Evolutionary conservation across 2,329 filamentous ascomycete genomes (phyloP), one percentile per base, ranked within the genome.

Genomic region (Penicillium sp.): DNA sequence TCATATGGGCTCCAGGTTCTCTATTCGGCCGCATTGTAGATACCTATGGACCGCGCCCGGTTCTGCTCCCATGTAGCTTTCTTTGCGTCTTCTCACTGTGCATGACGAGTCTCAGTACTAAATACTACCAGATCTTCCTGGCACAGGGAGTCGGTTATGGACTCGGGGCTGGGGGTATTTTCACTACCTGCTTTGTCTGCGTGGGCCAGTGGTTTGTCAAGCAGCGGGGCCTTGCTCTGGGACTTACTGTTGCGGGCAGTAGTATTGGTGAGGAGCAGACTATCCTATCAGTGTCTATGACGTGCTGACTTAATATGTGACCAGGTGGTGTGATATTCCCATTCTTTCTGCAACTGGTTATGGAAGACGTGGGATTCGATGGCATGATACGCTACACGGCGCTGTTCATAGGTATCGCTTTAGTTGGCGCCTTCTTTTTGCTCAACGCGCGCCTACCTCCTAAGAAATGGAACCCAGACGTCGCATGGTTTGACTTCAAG

Each of bases 121-220:
- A 70, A 49, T 75, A 77, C 62, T 79, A 73, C 69, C 76, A 79
- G 56, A 60, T 78, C 1, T 67, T 79, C 38, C 67, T 79, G 6
- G 71, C 74, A 0, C 76, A 79, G 59, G 77, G 72, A 5, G 53
- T 79, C n/a, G 71, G 70, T 53, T 67, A 76, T 38, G 76, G 77
- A 2, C 49, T 78, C 5, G 84, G 82, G 1, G 40, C 49, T 3
- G 55, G 48, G 8, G 50, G 48, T 8, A 35, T 57, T 2, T 57
- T 52, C 30, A 48, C 50, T 16, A 21, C 47, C 11, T 23, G 35
- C 5, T 33, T 56, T 18, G 47, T 56, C 3, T 56, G 53, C 20
- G 47, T 46, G 14, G 38, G 53, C 20, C 83, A 83, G 2, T 87
- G 86, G 63, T 86, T 86, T 62, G 71, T 72, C 28, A 75, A 72